phyloP scores from a whole-genome alignment of 306 rosid genomes.

The Ormosia emarginata region DNA sequence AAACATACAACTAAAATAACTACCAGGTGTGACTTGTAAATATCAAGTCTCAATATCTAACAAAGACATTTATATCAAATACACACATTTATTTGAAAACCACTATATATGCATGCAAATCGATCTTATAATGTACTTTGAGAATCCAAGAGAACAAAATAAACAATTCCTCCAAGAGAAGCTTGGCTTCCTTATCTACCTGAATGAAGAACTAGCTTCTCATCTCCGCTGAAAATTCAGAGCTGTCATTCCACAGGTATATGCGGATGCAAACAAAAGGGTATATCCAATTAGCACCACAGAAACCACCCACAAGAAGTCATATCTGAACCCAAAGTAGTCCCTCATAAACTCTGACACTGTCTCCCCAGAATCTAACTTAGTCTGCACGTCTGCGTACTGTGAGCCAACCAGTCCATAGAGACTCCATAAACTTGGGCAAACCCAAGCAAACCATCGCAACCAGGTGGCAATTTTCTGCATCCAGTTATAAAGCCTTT shows the following conservation, averaged over 20 bases:
- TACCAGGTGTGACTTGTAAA: no score
- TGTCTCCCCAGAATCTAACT: constrained; percentile 37
- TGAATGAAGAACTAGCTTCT: not conserved
- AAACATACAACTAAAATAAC: no score
- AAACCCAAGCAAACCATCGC: constrained; percentile 38
- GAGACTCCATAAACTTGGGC: constrained; percentile 35
- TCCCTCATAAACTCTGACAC: constrained; percentile 25
- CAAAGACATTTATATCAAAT: no score
- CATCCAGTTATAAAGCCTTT: not conserved
- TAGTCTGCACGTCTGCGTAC: constrained; percentile 27
- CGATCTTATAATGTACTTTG: no score
- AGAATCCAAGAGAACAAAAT: not conserved
- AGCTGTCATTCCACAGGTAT: not conserved
- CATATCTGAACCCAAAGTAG: constrained; percentile 26
- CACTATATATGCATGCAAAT: no score
- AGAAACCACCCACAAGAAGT: constrained; percentile 29
- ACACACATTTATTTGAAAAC: no score
- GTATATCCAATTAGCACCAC: constrained; percentile 18
- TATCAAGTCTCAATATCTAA: no score
- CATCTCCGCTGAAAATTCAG: constrained; percentile 37
- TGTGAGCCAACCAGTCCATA: constrained; percentile 37
- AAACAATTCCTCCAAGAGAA: not conserved
- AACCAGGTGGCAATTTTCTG: constrained; percentile 36
- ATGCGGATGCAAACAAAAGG: constrained; percentile 9
- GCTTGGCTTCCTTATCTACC: not conserved